Evolutionary conservation across 495 filamentous ascomycete genomes (phyloP).

Genomic region (Apodospora peruviana): DNA sequence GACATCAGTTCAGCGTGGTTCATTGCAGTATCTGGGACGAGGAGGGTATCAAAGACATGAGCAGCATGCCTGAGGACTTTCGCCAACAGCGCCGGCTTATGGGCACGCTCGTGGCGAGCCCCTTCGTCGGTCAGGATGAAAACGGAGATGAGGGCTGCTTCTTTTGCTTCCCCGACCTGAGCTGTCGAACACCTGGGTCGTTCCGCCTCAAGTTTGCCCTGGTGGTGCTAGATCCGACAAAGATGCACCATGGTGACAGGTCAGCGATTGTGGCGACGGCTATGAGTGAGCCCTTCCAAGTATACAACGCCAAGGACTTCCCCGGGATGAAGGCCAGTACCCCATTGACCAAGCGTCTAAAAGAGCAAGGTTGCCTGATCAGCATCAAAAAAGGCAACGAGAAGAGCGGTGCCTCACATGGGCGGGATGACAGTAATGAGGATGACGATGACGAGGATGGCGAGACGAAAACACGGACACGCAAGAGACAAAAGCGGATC

Average conservation of each 20-base stretch:
- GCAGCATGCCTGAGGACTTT: constrained; percentile 52
- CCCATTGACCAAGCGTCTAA: constrained; percentile 60
- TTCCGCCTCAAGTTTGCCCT: constrained; percentile 85
- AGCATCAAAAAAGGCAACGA: constrained; percentile 81
- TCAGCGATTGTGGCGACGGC: constrained; percentile 59
- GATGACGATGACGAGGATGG: constrained; percentile 43
- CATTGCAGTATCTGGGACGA: constrained; percentile 74
- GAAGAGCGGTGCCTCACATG: constrained; percentile 37
- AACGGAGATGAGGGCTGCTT: constrained; percentile 69
- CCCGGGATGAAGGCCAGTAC: constrained; percentile 83
- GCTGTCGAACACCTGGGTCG: constrained; percentile 76
- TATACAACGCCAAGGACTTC: constrained; percentile 95
- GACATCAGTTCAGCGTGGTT: constrained; percentile 73
- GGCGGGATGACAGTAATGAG: constrained; percentile 34
- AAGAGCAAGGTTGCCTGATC: constrained; percentile 70
- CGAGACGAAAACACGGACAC: constrained; percentile 15
- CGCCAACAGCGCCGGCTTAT: constrained; percentile 64
- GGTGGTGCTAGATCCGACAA: constrained; percentile 63
- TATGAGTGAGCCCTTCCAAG: constrained; percentile 76
- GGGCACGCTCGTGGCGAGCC: constrained; percentile 70
- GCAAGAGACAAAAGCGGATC: constrained; percentile 14
- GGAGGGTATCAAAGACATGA: constrained; percentile 54
- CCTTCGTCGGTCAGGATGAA: constrained; percentile 66
- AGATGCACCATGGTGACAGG: constrained; percentile 42
- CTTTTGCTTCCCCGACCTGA: constrained; percentile 93